Evolutionary conservation across 2,329 filamentous ascomycete genomes (phyloP), one percentile per base, ranked within the genome.

Genomic region (Ophiostoma angusticollis): DNA sequence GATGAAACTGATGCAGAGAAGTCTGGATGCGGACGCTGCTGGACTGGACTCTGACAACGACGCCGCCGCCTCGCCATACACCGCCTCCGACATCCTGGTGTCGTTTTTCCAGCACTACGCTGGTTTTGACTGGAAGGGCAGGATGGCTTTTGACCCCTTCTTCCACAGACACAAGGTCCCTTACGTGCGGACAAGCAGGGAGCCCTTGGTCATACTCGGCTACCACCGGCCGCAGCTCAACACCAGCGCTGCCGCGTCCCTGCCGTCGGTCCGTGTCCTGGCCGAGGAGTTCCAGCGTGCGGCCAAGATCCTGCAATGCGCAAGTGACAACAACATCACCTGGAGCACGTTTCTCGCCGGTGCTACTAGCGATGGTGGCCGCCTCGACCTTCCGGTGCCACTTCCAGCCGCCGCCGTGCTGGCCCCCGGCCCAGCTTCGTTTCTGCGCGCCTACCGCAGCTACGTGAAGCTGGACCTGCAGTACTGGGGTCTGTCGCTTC

Each of bases 41-140:
- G 28, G 28, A 9, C 21, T 6, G 4, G 8, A 5, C 2, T 19
- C 4, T 4, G n/a, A 14, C 19, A 27, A 25, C 27, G n/a, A 18
- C 4, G 8, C 8, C 4, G 5, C n/a, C 4, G 1, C 14, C n/a
- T n/a, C n/a, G n/a, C n/a, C n/a, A 2, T 33, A 31, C 18, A 33
- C 67, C 0, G 60, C 68, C 1, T 53, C 66, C 1, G 67, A 72
- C 32, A 58, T 81, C 8, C 52, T 80, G 2, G 49, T 55, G 0
- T 70, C 70, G 0, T 83, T 83, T 53, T 81, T 81, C 52, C 48
- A 59, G 13, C 65, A 81, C 51, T 83, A 82, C 49, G 64, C 74
- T 2, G 47, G 51, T 2, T 77, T 79, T 42, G 61, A 78, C 50
- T 83, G 75, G 74, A 53, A 60, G 17, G 59, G 55, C 7, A 54